Evolutionary conservation across 2,329 filamentous ascomycete genomes (phyloP), one percentile per base, ranked within the genome.

Genomic region (Colletotrichum orbiculare): DNA sequence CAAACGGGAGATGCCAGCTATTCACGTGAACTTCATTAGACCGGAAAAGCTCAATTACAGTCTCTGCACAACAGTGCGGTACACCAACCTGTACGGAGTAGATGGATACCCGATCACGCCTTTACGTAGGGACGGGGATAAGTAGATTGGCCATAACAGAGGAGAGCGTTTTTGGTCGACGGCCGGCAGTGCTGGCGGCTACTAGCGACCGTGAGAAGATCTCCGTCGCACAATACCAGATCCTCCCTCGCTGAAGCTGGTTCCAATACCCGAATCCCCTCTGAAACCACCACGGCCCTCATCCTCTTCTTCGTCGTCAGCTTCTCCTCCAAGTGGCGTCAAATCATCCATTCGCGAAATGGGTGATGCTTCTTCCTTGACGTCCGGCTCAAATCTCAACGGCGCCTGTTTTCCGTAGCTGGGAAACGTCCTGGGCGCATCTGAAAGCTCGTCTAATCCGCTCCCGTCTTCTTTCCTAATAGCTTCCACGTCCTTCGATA

Each of bases 201-300:
- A 8, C 49, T 49, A 62, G 35, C 62, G 63, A 17, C 41, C 34
- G 8, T 68, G 74, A 10, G 74, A 77, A 33, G 64, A 59, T 53
- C 78, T 71, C 45, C 72, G 73, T 45, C 78, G 75, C 17, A 78
- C 64, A 33, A 69, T 74, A 10, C 70, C 70, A 12, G 57, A 70
- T 69, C 2, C 76, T 75, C 41, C 77, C 45, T 82, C 80, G 65
- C 79, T 81, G 64, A 78, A 83, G 66, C 85, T 87, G 34, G 86
- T 89, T 4, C 86, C 86, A 61, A 85, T 73, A 0, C 85, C 85
- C 15, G 80, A 83, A 69, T 85, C 82, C 8, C 76, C 71, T 70
- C 58, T 74, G 50, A 66, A 77, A 39, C 64, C 73, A 35, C 70
- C 69, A 41, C 61, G 70, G 41, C 60, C 71, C 10, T 70, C 69